Base-by-base conservation (phyloP, 805 yeast species). In the Zygoascus flipseniorum region DNA sequence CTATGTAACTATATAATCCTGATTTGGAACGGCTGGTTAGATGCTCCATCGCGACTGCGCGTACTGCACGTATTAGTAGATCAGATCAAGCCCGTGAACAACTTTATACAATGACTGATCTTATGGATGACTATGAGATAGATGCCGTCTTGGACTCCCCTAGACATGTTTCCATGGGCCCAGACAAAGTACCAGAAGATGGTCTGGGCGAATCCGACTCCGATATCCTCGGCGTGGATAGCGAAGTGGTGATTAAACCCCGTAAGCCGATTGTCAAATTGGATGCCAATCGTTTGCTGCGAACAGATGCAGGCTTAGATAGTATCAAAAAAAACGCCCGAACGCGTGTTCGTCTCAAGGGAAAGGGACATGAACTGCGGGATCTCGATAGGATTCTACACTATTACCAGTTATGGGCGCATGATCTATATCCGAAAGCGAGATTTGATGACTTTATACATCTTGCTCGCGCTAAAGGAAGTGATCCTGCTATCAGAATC, bases 341-440 rank as follows among this genome's bases (percentile, higher is more conserved):
- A 23, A 52, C 62, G 13, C 53, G 64, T 14, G 57, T 68, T 46
- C 56, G 58, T 45, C 68, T 71, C 59, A 72, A 65, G 54, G 76
- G 66, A 54, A 62, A 60, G 43, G 74, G 78, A 14, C 71, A 75
- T 56, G 82, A 80, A 60, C 70, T 69, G 52, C 70, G 76, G 35
- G 82, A 81, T 64, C 64, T 81, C 52, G 65, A 74, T 9, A 68
- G 73, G 35, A 64, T 86, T 6, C 65, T 85, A 8, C 74, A 75
- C 31, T 72, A 77, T 39, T 86, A 84, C 65, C 89, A 85, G 66
- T 61, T 82, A 35, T 86, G 92, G 90, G 89, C 85, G 0, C 92
- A 86, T 65, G 72, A 76, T 20, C 61, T 89, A 41, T 88, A 77
- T 63, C 95, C 97, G 4, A 86, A 85, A 69, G 88, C 93, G 14